Percentiles rank a stretch among this genome's conserved stretches.
These are phyloP conservation scores for Solanum megistacrolobum DNA, from an alignment of 257 asterid species.

Conservation along the genomic window DNA sequence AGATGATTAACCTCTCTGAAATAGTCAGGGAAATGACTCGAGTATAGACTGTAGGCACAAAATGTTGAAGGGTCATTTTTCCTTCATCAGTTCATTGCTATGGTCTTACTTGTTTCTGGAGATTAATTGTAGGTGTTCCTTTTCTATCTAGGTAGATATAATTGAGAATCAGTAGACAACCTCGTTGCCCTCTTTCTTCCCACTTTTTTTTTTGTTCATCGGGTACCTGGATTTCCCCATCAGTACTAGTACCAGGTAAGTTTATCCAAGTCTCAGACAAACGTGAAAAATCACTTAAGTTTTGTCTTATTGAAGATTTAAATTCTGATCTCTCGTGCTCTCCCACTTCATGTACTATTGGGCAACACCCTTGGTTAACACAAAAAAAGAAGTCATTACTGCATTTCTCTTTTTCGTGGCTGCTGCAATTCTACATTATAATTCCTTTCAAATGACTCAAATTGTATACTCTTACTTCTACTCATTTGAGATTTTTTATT, in stretches of 20 bases:
- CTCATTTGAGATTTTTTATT: not conserved
- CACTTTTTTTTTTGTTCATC: not conserved
- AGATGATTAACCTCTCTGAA: not conserved
- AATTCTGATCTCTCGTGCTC: not conserved
- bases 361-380: not conserved
- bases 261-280: not conserved
- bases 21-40: not conserved
- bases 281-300: not conserved
- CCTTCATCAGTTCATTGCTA: not conserved
- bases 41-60: not conserved
- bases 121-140: not conserved
- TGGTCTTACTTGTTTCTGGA: not conserved
- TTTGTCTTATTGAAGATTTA: not conserved
- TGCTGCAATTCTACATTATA: not conserved
- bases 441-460: not conserved
- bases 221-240: not conserved
- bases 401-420: not conserved
- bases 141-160: not conserved
- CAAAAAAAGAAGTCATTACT: not conserved
- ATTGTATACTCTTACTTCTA: not conserved
- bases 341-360: not conserved
- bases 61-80: not conserved
- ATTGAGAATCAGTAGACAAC: not conserved
- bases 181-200: not conserved
- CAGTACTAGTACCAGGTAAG: not conserved